phyloP scores from a whole-genome alignment of 108 stramenopile species.

The Nannochloropsis oceanica region DNA sequence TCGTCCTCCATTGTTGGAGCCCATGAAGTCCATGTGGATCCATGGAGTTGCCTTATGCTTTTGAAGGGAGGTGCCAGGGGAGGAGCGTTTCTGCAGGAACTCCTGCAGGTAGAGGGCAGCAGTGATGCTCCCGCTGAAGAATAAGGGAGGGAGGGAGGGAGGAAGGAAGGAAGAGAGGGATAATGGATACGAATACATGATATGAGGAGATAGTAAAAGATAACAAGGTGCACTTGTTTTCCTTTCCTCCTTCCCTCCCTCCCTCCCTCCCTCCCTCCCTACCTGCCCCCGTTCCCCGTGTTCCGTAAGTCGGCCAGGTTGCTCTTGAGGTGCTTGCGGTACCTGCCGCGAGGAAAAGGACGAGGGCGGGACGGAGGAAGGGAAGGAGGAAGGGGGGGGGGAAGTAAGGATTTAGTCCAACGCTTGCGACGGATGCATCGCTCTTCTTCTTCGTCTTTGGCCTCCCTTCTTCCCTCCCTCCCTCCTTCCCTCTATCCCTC shows the following conservation, averaged over 20 bases:
- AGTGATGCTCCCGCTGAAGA: constrained; percentile 42
- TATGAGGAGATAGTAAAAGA: not conserved
- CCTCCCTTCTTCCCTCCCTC: too few species aligned
- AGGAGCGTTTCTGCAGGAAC: constrained; percentile 20
- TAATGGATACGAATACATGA: not conserved
- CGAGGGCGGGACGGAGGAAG: not conserved
- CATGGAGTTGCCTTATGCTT: not conserved
- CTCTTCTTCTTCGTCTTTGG: not conserved
- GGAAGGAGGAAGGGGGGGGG: not conserved
- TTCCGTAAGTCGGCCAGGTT: constrained; percentile 34
- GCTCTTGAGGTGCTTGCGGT: constrained; percentile 28
- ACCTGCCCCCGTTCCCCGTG: not conserved
- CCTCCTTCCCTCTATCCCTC: too few species aligned
- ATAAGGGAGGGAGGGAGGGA: not conserved
- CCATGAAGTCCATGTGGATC: constrained; percentile 36
- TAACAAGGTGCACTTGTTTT: not conserved
- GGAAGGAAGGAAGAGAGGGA: not conserved
- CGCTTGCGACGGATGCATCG: not conserved
- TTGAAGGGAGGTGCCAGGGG: not conserved
- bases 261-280: not conserved
- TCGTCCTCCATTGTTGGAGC: constrained; percentile 4
- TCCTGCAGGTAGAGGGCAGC: constrained; percentile 43
- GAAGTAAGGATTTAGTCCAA: not conserved
- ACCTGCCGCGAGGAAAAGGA: constrained; percentile 28
- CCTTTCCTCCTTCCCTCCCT: not conserved